These are phyloP conservation scores for Russula foetens DNA, from an alignment of 768 basidiomycete species.

Conservation along the genomic window DNA sequence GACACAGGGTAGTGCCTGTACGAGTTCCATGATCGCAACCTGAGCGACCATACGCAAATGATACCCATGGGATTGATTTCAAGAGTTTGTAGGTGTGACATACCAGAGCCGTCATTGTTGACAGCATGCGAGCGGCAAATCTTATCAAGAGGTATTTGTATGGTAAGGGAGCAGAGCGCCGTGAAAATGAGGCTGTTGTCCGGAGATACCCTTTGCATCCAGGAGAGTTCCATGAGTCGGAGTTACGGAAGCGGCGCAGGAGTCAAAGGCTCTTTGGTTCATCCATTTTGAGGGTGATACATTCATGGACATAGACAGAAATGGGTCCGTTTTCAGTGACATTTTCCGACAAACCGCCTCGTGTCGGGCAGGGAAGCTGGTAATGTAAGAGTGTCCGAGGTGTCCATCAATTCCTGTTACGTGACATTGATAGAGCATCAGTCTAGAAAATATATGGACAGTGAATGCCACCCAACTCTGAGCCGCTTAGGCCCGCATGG, in stretches of 20 bases:
- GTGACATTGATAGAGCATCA: background rate
- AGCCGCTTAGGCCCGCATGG: background rate
- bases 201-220: background rate
- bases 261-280: background rate
- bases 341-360: background rate
- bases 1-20: too few relatives aligned
- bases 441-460: background rate
- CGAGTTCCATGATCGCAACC: too few relatives aligned
- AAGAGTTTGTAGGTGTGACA: background rate
- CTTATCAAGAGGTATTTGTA: background rate
- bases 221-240: background rate
- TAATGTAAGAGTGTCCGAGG: background rate
- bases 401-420: background rate
- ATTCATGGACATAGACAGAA: background rate
- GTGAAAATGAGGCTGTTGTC: background rate
- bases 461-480: background rate
- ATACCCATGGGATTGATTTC: background rate
- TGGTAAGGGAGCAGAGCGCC: background rate
- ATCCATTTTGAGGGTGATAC: too few relatives aligned
- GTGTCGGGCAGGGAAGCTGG: background rate
- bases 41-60: too few relatives aligned
- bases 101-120: background rate
- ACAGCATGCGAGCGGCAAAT: background rate
- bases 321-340: background rate
- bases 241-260: background rate